A percentile compares a stretch with the other conserved stretches of the same genome.
These are phyloP conservation scores for Fusarium sterilihyphosum DNA, from an alignment of 2,329 filamentous ascomycete species.

Conservation along the genomic window DNA sequence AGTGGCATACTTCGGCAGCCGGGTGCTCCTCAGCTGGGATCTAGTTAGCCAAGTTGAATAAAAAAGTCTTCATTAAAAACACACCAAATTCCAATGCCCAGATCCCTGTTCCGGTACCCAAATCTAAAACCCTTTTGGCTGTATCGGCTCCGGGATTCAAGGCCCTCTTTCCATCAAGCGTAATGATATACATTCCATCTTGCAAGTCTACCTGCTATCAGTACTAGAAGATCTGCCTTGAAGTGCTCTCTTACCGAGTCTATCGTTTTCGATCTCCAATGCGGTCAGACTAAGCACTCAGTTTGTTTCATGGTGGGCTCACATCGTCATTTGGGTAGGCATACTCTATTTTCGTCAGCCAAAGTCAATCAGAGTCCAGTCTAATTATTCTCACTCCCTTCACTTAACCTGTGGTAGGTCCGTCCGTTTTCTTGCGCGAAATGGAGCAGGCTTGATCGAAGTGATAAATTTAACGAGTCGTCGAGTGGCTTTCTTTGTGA, in stretches of 20 bases:
- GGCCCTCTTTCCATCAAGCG: conserved; percentile 15
- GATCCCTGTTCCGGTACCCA: conserved; percentile 27
- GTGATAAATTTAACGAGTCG: conserved; percentile 16
- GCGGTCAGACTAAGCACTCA: background rate
- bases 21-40: conserved; percentile 17
- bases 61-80: accelerated
- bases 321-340: conserved; percentile 31
- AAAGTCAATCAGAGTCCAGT: accelerated
- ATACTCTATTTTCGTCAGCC: background rate
- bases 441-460: conserved; percentile 17
- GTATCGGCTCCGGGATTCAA: conserved; percentile 17
- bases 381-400: conserved; percentile 2
- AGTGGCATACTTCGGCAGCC: background rate
- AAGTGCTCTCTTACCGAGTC: background rate
- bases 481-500: conserved; percentile 3
- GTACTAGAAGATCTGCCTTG: accelerated
- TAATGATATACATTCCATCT: conserved; percentile 15
- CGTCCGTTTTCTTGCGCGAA: conserved; percentile 26
- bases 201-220: conserved; percentile 2
- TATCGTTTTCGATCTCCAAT: conserved; percentile 4
- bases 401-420: conserved; percentile 22
- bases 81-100: conserved; percentile 23
- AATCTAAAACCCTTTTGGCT: conserved; percentile 12
- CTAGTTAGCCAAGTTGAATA: background rate
- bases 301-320: background rate